Conservation (phyloP, 2,329 filamentous ascomycete species). For the Penicillium polonicum region DNA sequence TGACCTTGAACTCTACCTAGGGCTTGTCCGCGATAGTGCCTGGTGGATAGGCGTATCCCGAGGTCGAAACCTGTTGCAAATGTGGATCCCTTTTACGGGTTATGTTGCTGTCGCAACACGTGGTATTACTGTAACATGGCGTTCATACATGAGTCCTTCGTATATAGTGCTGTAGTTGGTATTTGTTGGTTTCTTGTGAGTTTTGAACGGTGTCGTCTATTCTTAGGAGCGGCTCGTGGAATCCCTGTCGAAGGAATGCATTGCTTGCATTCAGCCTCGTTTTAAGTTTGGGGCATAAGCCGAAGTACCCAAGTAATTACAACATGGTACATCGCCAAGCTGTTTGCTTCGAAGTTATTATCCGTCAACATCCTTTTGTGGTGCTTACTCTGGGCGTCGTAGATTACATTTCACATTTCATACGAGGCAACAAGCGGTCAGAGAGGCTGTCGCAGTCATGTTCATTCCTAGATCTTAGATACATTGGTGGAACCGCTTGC, state of each 20-base stretch:
- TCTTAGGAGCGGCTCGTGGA: neutral
- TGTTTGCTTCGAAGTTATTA: neutral
- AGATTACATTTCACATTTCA: neutral
- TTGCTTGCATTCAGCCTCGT: slow-evolving; percentile 1
- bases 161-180: neutral
- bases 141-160: neutral
- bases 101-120: slow-evolving; percentile 3
- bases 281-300: neutral
- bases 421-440: neutral
- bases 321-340: neutral
- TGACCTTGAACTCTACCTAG: neutral
- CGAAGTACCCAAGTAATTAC: neutral
- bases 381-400: neutral
- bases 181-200: neutral
- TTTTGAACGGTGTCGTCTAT: neutral
- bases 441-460: neutral
- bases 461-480: neutral
- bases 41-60: neutral
- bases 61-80: neutral
- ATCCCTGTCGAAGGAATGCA: neutral
- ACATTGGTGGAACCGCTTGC: neutral
- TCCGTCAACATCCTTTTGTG: neutral
- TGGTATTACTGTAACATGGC: slow-evolving; percentile 1
- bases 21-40: neutral
- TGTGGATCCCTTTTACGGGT: neutral